Percentiles rank a stretch among this genome's conserved stretches.
phyloP scores from a whole-genome alignment of 345 rosid genomes.

The Acer yangbiense region DNA sequence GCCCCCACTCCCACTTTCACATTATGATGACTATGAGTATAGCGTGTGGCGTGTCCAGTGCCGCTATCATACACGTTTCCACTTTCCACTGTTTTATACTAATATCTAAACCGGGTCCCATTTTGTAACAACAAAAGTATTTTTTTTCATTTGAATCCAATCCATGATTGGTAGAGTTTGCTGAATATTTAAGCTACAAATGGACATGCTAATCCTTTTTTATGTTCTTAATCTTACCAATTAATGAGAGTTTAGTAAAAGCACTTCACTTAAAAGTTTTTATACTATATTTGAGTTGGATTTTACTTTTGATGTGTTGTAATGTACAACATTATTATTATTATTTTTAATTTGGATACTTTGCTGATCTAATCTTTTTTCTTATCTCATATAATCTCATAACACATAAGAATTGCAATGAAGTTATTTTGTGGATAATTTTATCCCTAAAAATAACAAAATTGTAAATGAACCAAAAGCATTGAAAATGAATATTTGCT shows the following conservation, averaged over 20 bases:
- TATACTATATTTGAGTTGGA: not conserved
- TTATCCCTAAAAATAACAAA: no score
- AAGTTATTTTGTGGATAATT: no score
- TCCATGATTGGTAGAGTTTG: not conserved
- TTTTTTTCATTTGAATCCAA: no score
- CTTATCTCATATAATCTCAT: no score
- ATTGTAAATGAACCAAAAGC: no score
- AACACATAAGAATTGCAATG: no score
- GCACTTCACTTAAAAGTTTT: not conserved
- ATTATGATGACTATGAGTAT: not conserved
- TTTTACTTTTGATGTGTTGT: no score
- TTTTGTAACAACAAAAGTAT: no score
- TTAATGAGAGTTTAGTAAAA: not conserved
- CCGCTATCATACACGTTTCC: not conserved
- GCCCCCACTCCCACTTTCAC: not conserved
- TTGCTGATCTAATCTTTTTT: no score
- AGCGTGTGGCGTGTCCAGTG: not conserved
- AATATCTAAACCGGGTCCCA: not conserved
- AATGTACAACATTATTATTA: no score
- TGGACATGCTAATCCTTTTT: not conserved
- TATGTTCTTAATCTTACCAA: not conserved
- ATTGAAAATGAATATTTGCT: no score
- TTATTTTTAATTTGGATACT: no score
- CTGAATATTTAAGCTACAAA: not conserved
- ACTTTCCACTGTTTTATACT: not conserved